phyloP scores from a whole-genome alignment of 805 yeast genomes.

The Suhomyces sp. region DNA sequence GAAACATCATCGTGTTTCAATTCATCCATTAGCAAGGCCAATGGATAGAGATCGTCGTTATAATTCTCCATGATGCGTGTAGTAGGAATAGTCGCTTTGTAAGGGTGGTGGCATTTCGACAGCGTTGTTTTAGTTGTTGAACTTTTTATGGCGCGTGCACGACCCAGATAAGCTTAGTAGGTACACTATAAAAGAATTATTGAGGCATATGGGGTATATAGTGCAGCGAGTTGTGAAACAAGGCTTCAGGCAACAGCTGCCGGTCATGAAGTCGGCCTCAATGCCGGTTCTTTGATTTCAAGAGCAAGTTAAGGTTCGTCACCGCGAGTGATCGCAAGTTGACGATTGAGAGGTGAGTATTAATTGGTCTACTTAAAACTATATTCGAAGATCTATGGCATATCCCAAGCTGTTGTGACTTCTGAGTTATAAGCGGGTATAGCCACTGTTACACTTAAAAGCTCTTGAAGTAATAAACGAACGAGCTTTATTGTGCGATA shows the following conservation, averaged over 20 bases:
- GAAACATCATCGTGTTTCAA: slow-evolving; percentile 94
- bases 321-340: neutral
- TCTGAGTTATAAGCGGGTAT: neutral
- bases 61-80: slow-evolving; percentile 29
- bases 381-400: neutral
- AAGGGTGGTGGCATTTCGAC: neutral
- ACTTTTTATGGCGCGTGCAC: neutral
- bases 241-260: too few relatives aligned
- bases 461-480: neutral
- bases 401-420: neutral
- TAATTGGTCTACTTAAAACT: too few relatives aligned
- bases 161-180: neutral
- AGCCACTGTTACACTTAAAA: neutral
- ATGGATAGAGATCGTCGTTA: slow-evolving; percentile 76
- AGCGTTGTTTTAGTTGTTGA: slow-evolving; percentile 1
- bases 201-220: too few relatives aligned
- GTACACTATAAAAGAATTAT: too few relatives aligned
- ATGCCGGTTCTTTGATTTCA: too few relatives aligned
- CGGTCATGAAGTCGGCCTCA: too few relatives aligned
- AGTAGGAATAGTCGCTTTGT: neutral
- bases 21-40: slow-evolving; percentile 96
- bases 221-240: too few relatives aligned
- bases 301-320: neutral
- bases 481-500: neutral
- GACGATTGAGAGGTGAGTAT: neutral